phyloP scores from a whole-genome alignment of 2,329 filamentous ascomycete species.

The Fusarium globosum region DNA sequence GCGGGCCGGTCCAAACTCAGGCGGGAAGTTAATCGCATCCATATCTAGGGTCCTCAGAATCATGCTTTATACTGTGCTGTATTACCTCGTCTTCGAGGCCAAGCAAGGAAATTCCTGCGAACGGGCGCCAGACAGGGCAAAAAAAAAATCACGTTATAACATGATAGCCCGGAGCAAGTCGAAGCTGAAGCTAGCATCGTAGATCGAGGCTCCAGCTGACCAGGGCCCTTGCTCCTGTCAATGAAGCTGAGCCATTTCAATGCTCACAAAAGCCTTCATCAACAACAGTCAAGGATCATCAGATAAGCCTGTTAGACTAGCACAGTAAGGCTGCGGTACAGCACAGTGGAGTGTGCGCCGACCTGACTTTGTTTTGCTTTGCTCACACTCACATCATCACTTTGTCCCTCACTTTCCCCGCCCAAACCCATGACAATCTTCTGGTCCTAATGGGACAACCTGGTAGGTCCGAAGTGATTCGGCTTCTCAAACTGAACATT shows the following conservation, averaged over 20 bases:
- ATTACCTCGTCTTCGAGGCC: not conserved
- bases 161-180: slow-evolving; percentile 18
- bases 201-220: slow-evolving; percentile 40
- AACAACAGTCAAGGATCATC: slow-evolving; percentile 30
- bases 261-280: slow-evolving; percentile 21
- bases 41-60: slow-evolving; percentile 11
- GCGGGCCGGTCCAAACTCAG: slow-evolving; percentile 37
- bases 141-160: not conserved
- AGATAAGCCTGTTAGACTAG: slow-evolving; percentile 36
- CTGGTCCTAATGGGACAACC: slow-evolving; percentile 20
- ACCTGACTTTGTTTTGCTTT: slow-evolving; percentile 4
- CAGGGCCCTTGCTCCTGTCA: slow-evolving; percentile 37
- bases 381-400: slow-evolving; percentile 20
- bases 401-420: slow-evolving; percentile 30
- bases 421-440: slow-evolving; percentile 22
- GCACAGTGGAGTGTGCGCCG: slow-evolving; percentile 29
- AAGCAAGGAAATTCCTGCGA: slow-evolving; percentile 8
- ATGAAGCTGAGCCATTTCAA: slow-evolving; percentile 30
- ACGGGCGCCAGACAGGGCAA: not conserved
- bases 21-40: slow-evolving; percentile 30
- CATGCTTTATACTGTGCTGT: slow-evolving; percentile 12
- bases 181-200: slow-evolving; percentile 31
- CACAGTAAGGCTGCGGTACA: slow-evolving; percentile 15
- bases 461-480: slow-evolving; percentile 24
- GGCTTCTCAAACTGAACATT: slow-evolving; percentile 15